phyloP scores from a whole-genome alignment of 345 rosid species.

The Heritiera littoralis region DNA sequence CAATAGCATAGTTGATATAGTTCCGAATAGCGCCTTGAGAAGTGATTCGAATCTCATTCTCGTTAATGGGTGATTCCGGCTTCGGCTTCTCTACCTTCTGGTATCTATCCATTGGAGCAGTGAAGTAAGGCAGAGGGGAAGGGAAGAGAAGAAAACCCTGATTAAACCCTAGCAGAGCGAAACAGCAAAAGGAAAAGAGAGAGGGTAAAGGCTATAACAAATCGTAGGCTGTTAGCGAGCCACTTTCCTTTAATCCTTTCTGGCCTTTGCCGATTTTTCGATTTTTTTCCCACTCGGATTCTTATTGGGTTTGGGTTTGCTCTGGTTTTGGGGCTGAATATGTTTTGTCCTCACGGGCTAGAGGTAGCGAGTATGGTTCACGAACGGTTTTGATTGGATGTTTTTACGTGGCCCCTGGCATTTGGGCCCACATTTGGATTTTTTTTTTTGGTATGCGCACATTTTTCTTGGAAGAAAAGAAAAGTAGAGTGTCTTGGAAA shows the following conservation, averaged over 20 bases:
- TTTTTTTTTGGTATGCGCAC: too few relatives aligned
- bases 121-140: not conserved
- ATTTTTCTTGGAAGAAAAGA: not conserved
- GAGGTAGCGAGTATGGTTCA: not conserved
- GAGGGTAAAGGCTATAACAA: not conserved
- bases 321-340: conserved; percentile 6
- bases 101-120: conserved; percentile 72
- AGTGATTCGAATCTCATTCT: conserved; percentile 96
- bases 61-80: conserved; percentile 66
- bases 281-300: not conserved
- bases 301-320: not conserved
- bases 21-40: conserved; percentile 76
- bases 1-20: conserved; percentile 82
- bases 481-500: not conserved
- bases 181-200: conserved; percentile 12
- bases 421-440: not conserved
- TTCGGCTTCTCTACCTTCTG: conserved; percentile 79
- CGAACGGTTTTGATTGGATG: conserved; percentile 3
- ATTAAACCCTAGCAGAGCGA: conserved; percentile 46
- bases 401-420: not conserved
- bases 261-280: not conserved
- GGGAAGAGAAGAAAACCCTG: conserved; percentile 36
- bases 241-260: too few relatives aligned
- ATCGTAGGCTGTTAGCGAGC: not conserved
- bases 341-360: not conserved